A percentile compares a stretch with the other conserved stretches of the same genome.
phyloP scores from a whole-genome alignment of 2,329 filamentous ascomycete genomes.

The Onygenales sp. region DNA sequence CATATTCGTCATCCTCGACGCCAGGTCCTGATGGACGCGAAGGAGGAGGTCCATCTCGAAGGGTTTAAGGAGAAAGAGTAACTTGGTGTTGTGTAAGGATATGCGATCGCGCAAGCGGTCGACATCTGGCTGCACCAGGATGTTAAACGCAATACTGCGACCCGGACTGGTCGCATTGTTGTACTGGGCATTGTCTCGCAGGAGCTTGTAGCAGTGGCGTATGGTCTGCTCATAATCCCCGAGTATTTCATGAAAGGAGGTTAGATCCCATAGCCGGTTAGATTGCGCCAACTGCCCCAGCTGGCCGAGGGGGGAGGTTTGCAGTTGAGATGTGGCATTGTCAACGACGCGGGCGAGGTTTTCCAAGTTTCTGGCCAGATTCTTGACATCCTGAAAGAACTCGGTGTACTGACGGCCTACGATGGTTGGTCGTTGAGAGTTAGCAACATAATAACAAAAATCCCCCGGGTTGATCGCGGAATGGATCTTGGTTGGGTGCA shows the following conservation, averaged over 20 bases:
- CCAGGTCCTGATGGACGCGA: constrained; percentile 1
- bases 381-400: neutral
- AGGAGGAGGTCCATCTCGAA: constrained; percentile 1
- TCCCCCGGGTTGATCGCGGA: too few relatives aligned
- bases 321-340: constrained; percentile 4
- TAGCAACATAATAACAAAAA: neutral
- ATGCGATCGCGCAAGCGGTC: constrained; percentile 10
- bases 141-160: constrained; percentile 9
- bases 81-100: constrained; percentile 2
- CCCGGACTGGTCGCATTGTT: constrained; percentile 6
- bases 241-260: constrained; percentile 7
- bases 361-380: constrained; percentile 1
- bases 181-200: constrained; percentile 7
- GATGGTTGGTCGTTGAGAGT: neutral
- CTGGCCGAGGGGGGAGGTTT: neutral
- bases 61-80: constrained; percentile 1
- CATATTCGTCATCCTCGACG: neutral
- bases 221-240: constrained; percentile 13
- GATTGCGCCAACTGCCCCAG: neutral
- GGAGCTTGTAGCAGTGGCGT: constrained; percentile 9
- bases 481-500: too few relatives aligned
- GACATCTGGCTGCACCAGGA: constrained; percentile 8
- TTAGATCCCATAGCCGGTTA: neutral
- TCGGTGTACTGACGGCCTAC: neutral
- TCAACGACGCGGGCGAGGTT: neutral